Percentiles rank a stretch among this genome's conserved stretches.
Conservation (phyloP, 2,329 filamentous ascomycete species). For the Ploettnerulaceae sp. region DNA sequence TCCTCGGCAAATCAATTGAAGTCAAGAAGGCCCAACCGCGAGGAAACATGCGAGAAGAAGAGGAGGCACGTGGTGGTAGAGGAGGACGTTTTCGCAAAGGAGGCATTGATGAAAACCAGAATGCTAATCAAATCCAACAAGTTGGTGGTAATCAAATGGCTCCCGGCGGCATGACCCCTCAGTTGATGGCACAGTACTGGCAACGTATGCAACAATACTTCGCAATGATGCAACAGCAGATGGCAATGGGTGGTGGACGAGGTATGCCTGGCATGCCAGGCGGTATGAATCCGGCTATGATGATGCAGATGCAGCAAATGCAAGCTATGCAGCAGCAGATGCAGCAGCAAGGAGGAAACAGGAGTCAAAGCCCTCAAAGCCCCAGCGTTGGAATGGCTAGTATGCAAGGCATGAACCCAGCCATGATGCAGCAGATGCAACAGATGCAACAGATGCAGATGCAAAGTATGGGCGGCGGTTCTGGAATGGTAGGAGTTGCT, state of each 20-base stretch:
- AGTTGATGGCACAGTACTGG: constrained; percentile 98
- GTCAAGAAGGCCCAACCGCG: constrained; percentile 97
- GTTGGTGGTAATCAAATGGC: constrained; percentile 33
- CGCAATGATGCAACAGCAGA: constrained; percentile 88
- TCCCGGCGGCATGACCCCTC: constrained; percentile 75
- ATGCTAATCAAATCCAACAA: constrained; percentile 35
- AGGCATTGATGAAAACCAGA: constrained; percentile 42
- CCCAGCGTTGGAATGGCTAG: constrained; percentile 29
- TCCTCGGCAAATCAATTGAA: constrained; percentile 93
- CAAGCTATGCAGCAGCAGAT: constrained; percentile 42
- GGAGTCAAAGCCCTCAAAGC: constrained; percentile 34
- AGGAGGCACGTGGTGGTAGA: constrained; percentile 57
- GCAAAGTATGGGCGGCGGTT: constrained; percentile 34
- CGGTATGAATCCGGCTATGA: constrained; percentile 70
- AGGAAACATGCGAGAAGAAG: constrained; percentile 89
- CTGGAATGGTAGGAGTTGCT: constrained; percentile 5
- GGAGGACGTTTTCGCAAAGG: constrained; percentile 53
- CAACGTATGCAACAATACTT: constrained; percentile 98
- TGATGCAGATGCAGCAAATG: constrained; percentile 64
- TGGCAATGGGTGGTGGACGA: constrained; percentile 61
- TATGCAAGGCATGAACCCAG: constrained; percentile 36
- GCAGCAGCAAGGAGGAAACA: constrained; percentile 25
- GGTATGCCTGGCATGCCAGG: constrained; percentile 61
- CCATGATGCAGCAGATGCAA: constrained; percentile 53
- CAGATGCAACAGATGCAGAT: constrained; percentile 46